phyloP scores from a whole-genome alignment of 1,284 basidiomycete genomes.

The Baeospora myosura region DNA sequence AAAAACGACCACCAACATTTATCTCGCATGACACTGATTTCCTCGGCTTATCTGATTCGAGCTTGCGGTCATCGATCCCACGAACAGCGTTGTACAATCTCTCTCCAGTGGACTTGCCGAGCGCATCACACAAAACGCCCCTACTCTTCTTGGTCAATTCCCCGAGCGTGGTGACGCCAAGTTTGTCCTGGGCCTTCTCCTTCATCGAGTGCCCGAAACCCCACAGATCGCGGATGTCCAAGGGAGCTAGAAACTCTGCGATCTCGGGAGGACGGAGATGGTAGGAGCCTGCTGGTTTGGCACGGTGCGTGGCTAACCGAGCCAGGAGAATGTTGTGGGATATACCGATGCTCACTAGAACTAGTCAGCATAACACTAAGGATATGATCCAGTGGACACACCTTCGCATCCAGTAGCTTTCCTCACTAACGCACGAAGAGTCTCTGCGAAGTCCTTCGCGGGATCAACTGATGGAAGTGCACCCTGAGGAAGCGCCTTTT shows the following conservation, averaged over 20 bases:
- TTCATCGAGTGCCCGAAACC: slow-evolving; percentile 77
- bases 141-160: slow-evolving; percentile 60
- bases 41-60: slow-evolving; percentile 79
- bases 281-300: slow-evolving; percentile 84
- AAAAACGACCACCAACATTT: slow-evolving; percentile 49
- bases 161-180: slow-evolving; percentile 67
- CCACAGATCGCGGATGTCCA: slow-evolving; percentile 84
- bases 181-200: slow-evolving; percentile 70
- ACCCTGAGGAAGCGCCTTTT: slow-evolving; percentile 17
- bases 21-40: slow-evolving; percentile 90
- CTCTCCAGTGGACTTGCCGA: slow-evolving; percentile 81
- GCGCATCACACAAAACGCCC: slow-evolving; percentile 55
- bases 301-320: slow-evolving; percentile 82
- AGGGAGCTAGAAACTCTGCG: slow-evolving; percentile 54
- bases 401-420: slow-evolving; percentile 81
- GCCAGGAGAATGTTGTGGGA: slow-evolving; percentile 89
- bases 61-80: slow-evolving; percentile 73
- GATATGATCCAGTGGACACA: slow-evolving; percentile 21
- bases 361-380: not conserved
- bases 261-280: slow-evolving; percentile 60
- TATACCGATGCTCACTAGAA: slow-evolving; percentile 82
- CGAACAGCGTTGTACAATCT: slow-evolving; percentile 79
- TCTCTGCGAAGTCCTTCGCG: slow-evolving; percentile 74
- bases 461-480: slow-evolving; percentile 33
- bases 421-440: slow-evolving; percentile 71